Evolutionary conservation across 768 basidiomycete genomes (phyloP), one percentile per base, ranked within the genome.

Genomic region (Sistotremastrum suecicum): DNA sequence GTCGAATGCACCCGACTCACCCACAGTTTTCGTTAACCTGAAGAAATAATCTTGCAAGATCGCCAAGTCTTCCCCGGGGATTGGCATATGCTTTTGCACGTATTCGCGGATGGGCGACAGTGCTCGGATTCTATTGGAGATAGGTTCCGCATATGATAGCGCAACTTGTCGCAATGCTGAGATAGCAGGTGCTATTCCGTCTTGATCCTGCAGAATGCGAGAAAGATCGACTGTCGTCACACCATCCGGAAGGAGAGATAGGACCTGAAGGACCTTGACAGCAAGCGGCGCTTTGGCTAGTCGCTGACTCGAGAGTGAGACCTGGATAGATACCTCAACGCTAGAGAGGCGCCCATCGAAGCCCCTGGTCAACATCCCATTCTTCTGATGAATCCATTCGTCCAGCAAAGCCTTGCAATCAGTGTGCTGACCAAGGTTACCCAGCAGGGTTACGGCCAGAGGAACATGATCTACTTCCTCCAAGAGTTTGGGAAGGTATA

Each of bases 401-500:
- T 34, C 4, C 7, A 53, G 48, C 6, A 55, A 50, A 2, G 33
- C 44, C 43, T 54, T 51, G 1, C 47, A 42, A 31, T 46, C 47
- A 31, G 54, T 41, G 37, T 46, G 44, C 5, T 39, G 39, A 43
- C 48, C 54, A 3, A 48, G 44, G 33, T 55, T 55, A 3, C 64
- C 65, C 54, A 66, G 54, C 3, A 67, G 53, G n/a, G 56, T 61
- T 30, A 67, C 51, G 3, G 63, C 64, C 34, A 61, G 50, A 35
- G 66, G 64, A 45, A 64, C 53, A 45, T 55, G 43, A 28, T 56
- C 73, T 85, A 89, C 61, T 94, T 80, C 67, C 98, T 98, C 69
- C 87, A 84, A 57, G 95, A 98, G 65, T 68, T 82, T n/a, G 58
- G 71, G 0, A 76, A 78, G 0, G 63, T 65, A 7, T 70, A 69